Base-by-base conservation (phyloP, 1,139 yeast species). In the Citeromyces siamensis region DNA sequence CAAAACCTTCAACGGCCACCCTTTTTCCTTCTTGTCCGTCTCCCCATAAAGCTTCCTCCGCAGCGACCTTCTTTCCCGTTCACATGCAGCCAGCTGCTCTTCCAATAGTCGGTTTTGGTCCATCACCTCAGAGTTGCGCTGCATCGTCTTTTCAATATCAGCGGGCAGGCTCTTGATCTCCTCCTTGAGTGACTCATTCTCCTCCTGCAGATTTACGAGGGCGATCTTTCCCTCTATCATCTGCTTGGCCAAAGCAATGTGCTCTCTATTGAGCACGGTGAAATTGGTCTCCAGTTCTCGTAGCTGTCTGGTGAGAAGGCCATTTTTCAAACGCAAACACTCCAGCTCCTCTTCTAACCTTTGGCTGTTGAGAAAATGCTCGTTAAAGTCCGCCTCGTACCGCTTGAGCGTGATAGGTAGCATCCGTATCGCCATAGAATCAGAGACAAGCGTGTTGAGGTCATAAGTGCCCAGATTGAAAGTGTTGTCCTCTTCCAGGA, bases 211-310 rank as follows among this genome's bases (percentile, higher is more conserved):
- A 18, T 80, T 76, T 8, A 79, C 85, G 37, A 81, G 70, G 40
- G 71, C 66, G 34, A 78, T 62, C 43, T 79, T 67, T 33, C 75
- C 77, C 39, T 66, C 66, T 20, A 79, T 73, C 71, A 79, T 65
- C 46, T 77, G 94, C 52, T 81, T 81, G 6, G 88, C 77, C 31
- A 90, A 69, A 38, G 71, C 74, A 23, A 78, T 69, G 54, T 90
- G 96, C 51, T 88, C 96, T 42, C 75, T 68, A 49, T 84, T 86
- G 42, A 90, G 62, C 7, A 65, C 59, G 1, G 83, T 73, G 47
- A 79, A 78, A 31, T 76, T 71, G 20, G 75, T 65, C 55, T 90
- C 96, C 36, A 86, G 62, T 39, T 74, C 70, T 47, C 84, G 71
- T 41, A 88, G 81, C 45, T 81, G 81, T 45, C 75, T 72, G 34